phyloP scores from a whole-genome alignment of 306 rosid genomes.

The Quercus wislizeni region DNA sequence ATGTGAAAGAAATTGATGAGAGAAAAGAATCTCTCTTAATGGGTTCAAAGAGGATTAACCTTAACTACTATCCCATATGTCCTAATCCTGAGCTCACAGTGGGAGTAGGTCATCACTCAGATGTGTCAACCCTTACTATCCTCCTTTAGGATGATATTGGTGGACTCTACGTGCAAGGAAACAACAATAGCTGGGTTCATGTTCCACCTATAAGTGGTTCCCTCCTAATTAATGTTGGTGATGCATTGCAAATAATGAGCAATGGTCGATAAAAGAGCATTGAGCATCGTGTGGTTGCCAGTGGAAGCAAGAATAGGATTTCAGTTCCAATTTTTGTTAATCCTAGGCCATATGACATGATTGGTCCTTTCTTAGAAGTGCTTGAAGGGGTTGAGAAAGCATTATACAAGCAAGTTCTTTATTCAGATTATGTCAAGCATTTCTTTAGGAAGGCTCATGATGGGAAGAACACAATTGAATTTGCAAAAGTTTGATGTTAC shows the following conservation, averaged over 20 bases:
- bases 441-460: constrained; percentile 58
- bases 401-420: constrained; percentile 40
- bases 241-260: constrained; percentile 61
- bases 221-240: constrained; percentile 57
- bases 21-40: constrained; percentile 28
- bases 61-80: constrained; percentile 53
- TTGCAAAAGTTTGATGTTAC: constrained; percentile 27
- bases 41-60: constrained; percentile 55
- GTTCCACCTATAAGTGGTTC: constrained; percentile 47
- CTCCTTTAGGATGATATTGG: constrained; percentile 61
- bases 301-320: constrained; percentile 42
- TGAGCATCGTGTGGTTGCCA: constrained; percentile 55
- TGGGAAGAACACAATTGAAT: constrained; percentile 57
- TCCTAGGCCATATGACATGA: constrained; percentile 34
- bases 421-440: constrained; percentile 52
- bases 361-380: constrained; percentile 45
- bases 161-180: constrained; percentile 40
- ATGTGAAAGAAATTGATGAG: constrained; percentile 35
- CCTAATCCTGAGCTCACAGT: constrained; percentile 47
- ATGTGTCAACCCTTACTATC: constrained; percentile 52
- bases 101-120: constrained; percentile 61
- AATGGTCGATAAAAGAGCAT: constrained; percentile 58
- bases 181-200: constrained; percentile 34
- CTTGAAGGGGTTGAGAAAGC: constrained; percentile 40
- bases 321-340: constrained; percentile 59